Percentiles rank a stretch among this genome's conserved stretches.
Conservation (phyloP, 768 basidiomycete species). For the Kwoniella sp. region DNA sequence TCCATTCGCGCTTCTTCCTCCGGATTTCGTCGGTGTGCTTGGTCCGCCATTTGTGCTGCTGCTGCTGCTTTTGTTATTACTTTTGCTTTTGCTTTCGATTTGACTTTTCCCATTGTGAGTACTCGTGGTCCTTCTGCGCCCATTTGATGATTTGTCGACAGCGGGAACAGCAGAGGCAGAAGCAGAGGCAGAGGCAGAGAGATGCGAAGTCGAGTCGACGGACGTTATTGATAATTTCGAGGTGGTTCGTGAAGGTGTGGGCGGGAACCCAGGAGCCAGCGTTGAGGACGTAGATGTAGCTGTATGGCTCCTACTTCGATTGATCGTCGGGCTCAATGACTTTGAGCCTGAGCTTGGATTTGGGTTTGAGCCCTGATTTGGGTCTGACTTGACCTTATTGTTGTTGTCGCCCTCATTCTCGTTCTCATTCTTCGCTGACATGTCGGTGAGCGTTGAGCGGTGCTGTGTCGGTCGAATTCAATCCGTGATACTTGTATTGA, state of each 20-base stretch:
- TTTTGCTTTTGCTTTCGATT: background rate
- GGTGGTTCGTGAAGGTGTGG: constrained; percentile 33
- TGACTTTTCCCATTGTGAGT: too few species aligned
- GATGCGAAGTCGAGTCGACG: constrained; percentile 14
- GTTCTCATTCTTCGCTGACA: too few species aligned
- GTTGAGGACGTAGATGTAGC: too few species aligned
- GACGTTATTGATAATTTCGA: constrained; percentile 35
- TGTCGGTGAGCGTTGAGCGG: too few species aligned
- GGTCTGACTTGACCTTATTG: too few species aligned
- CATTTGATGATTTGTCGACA: background rate
- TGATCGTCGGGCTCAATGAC: background rate
- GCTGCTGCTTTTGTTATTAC: background rate
- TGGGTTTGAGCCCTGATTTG: too few species aligned
- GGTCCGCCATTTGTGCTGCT: background rate
- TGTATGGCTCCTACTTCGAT: background rate
- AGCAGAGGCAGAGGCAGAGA: background rate
- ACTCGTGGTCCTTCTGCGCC: too few species aligned
- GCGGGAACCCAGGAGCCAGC: constrained; percentile 26
- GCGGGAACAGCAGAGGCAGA: background rate
- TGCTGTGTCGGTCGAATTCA: too few species aligned
- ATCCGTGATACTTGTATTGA: too few species aligned
- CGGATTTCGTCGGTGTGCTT: background rate
- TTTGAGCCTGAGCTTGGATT: too few species aligned
- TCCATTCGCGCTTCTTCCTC: background rate
- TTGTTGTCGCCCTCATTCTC: too few species aligned